Conservation (phyloP, 164 flowering plant species). For the Magnolia officinalis region DNA sequence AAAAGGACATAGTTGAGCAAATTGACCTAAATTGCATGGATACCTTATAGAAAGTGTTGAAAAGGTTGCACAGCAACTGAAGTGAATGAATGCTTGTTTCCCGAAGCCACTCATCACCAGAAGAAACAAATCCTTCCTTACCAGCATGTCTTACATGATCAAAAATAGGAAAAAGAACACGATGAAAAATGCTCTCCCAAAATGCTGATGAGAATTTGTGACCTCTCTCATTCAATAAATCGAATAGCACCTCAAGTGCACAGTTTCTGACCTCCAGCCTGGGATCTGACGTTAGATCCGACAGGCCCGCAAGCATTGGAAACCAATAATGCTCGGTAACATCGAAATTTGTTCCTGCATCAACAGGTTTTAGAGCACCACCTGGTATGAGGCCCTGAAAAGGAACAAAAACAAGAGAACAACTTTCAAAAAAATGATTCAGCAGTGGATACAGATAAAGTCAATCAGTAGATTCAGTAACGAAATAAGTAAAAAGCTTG, state of each 20-base stretch:
- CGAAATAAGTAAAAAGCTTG: background rate
- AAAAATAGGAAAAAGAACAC: conserved; percentile 93
- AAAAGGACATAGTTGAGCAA: background rate
- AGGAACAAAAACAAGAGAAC: conserved; percentile 5
- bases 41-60: conserved; percentile 98
- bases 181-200: conserved; percentile 97
- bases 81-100: conserved; percentile 95
- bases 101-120: conserved; percentile 78
- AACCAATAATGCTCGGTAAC: conserved; percentile 98
- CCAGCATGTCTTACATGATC: conserved; percentile 95
- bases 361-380: conserved; percentile 87
- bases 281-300: conserved; percentile 88
- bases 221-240: conserved; percentile 96
- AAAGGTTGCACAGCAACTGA: conserved; percentile 95
- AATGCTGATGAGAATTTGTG: conserved; percentile 80
- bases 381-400: conserved; percentile 94
- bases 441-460: background rate
- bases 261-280: conserved; percentile 92
- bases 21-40: background rate
- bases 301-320: conserved; percentile 97
- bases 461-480: background rate
- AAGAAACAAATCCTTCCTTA: conserved; percentile 50
- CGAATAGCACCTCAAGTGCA: conserved; percentile 96
- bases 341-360: conserved; percentile 60
- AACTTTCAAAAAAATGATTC: background rate